Base-by-base conservation (phyloP, 148 eudicot genomes). In the Polygonum aviculare region DNA sequence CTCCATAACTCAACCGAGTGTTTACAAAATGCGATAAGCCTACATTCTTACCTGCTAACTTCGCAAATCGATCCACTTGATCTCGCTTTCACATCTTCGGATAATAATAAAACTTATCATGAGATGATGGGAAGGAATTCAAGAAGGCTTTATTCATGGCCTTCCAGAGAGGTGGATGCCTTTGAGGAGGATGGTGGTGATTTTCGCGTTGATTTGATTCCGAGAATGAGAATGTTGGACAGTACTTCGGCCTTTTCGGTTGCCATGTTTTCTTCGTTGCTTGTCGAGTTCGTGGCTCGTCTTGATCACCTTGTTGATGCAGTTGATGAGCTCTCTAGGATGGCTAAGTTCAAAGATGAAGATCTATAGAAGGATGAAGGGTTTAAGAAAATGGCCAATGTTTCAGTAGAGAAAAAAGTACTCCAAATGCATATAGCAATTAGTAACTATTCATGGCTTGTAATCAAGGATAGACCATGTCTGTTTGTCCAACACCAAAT, bases 271-370 rank as follows among this genome's bases (percentile, higher is more conserved):
- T 84, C 87, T 38, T 86, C 91, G 0, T 60, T 87, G 84, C 84
- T 90, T 1, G 81, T 87, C 55, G 91, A 90, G 80, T 88, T 90
- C 77, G 87, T 90, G 35, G 88, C 89, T 12, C 81, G 93, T 71
- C 87, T 89, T 69, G 89, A 89, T 72, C 89, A 87, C 75, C 82
- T 89, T 78, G 90, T 89, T 71, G 87, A 87, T 77, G 88, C 91
- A 22, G 88, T 89, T 54, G 89, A 86, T 50, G 83, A 81, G 50
- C 89, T 90, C 47, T 75, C 86, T 60, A 80, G 38, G 75, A 73
- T 81, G 86, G 89, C 91, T 14, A 83, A 81, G 77, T 90, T 90
- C 81, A 85, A 82, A 78, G 74, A 79, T 52, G 86, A 86, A 67
- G 60, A 22, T 52, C 75, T 49, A 57, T 82, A 51, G 48, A 67